Evolutionary conservation across 495 filamentous ascomycete genomes (phyloP), one percentile per base, ranked within the genome.

Genomic region (Bacidia rubella): DNA sequence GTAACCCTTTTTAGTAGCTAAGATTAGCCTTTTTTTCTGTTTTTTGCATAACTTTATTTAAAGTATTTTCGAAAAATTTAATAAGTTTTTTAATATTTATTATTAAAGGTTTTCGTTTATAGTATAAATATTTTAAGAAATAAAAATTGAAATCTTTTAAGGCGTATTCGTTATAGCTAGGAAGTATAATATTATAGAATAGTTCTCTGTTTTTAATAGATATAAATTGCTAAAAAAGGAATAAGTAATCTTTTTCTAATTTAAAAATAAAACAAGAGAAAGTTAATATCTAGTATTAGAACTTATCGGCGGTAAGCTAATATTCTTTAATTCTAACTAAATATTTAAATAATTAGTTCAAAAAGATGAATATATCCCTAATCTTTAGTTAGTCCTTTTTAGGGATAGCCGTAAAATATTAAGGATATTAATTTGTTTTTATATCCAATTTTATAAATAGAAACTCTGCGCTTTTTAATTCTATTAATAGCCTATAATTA

Each of bases 61-160:
- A n/a, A n/a, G n/a, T n/a, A n/a, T n/a, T n/a, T n/a, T n/a, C n/a
- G n/a, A n/a, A n/a, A 45, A n/a, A 11, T n/a, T 20, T 11, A 45
- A 45, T 11, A 9, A n/a, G 20, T 45, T 45, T 45, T 45, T 45
- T 9, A 45, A 45, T 45, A 11, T 45, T 45, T 10, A 11, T 45
- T 11, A 45, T 45, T 3, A 35, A 51, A 15, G n/a, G 20, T 38
- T n/a, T 40, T 40, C 17, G 20, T 2, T 17, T 51, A 35, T 22
- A 51, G 2, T 19, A 51, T 51, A 51, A 35, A 51, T 32, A 51
- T 40, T 2, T 10, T 51, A 22, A 51, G 20, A 32, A 38, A 20
- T 17, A 32, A 15, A n/a, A 19, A 9, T 15, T 20, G 29, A 51
- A 22, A 51, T 51, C 19, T 51, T 51, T 51, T 51, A 20, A 35